A percentile compares a stretch with the other conserved stretches of the same genome.
Evolutionary conservation across 441 rosid species (phyloP).

Genomic region (Adansonia rubrostipa): DNA sequence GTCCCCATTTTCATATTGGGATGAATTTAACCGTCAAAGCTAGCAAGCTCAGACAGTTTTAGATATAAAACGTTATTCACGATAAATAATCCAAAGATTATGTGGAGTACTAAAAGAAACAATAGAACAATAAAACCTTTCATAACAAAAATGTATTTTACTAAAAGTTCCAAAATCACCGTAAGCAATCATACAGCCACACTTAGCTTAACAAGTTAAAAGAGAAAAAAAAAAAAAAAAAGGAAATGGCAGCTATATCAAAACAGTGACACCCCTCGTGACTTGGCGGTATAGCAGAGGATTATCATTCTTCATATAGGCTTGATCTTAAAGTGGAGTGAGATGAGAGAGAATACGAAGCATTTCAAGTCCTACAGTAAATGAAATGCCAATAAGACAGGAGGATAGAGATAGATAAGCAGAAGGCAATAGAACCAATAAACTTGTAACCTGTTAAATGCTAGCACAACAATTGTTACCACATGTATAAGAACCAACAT

Average conservation of each 20-base stretch:
- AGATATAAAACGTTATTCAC: neutral
- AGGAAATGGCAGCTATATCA: neutral
- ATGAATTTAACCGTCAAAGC: neutral
- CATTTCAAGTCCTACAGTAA: slow-evolving; percentile 90
- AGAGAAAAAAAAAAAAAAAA: neutral
- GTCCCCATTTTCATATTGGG: neutral
- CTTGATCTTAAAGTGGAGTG: slow-evolving; percentile 96
- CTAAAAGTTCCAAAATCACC: neutral
- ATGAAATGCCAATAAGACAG: slow-evolving; percentile 1
- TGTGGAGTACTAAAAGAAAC: neutral
- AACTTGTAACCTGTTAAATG: neutral
- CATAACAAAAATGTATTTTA: neutral
- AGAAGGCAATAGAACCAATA: neutral
- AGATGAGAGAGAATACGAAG: slow-evolving; percentile 92
- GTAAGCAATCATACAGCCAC: neutral
- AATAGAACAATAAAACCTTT: neutral
- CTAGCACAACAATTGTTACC: no score
- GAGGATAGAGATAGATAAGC: neutral
- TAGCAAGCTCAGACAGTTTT: neutral
- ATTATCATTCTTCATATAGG: slow-evolving; percentile 56
- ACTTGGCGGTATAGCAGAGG: neutral
- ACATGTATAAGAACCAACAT: neutral
- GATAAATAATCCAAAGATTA: neutral
- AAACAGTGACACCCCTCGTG: neutral
- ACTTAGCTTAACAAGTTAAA: neutral